These are phyloP conservation scores for Corymbia calophylla DNA, from an alignment of 441 rosid genomes.

Conservation along the genomic window DNA sequence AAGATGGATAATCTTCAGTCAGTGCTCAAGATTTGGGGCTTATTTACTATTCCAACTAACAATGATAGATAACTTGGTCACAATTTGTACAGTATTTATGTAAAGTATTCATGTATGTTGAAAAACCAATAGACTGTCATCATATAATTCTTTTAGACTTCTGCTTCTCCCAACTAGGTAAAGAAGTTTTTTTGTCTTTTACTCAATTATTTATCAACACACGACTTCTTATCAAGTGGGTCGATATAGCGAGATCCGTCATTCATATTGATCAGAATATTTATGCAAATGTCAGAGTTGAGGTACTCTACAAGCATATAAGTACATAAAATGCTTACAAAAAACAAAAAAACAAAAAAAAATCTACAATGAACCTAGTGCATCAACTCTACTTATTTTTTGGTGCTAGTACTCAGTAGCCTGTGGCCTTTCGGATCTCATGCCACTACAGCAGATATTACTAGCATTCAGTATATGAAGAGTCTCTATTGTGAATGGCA, in stretches of 20 bases:
- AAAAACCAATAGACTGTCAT: not conserved
- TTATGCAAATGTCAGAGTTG: not conserved
- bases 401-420: not conserved
- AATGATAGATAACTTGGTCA: not conserved
- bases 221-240: not conserved
- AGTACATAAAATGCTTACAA: not conserved
- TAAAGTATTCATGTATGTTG: not conserved
- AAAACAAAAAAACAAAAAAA: not conserved
- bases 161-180: not conserved
- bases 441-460: not conserved
- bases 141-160: not conserved
- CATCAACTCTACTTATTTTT: not conserved
- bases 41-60: not conserved
- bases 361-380: not conserved
- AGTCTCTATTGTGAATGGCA: not conserved
- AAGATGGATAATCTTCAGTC: not conserved
- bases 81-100: not conserved
- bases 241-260: not conserved
- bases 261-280: not conserved
- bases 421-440: not conserved
- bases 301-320: not conserved
- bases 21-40: not conserved
- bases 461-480: not conserved
- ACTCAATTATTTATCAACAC: not conserved
- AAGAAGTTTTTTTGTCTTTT: not conserved